phyloP scores from a whole-genome alignment of 2,329 filamentous ascomycete species.

The Beauveria pseudobassiana region DNA sequence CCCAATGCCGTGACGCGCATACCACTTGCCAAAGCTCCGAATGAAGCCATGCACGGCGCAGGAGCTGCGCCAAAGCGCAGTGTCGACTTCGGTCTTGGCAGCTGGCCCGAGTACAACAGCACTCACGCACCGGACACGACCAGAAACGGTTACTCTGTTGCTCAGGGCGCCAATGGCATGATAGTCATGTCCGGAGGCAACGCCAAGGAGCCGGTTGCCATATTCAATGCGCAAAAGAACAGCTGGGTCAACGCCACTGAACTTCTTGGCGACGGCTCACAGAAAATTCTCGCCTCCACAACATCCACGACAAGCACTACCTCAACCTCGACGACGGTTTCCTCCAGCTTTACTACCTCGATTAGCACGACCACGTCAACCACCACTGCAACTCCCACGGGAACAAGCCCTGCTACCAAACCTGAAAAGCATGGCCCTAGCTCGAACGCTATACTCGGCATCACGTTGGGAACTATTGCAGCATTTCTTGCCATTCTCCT shows the following conservation, averaged over 20 bases:
- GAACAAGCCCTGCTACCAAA: constrained; percentile 20
- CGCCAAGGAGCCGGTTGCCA: constrained; percentile 55
- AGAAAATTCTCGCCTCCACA: constrained; percentile 28
- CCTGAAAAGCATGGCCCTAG: constrained; percentile 26
- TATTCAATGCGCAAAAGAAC: constrained; percentile 73
- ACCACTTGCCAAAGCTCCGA: not conserved
- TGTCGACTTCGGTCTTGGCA: constrained; percentile 47
- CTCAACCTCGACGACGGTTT: constrained; percentile 18
- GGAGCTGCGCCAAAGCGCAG: constrained; percentile 20
- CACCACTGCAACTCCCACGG: constrained; percentile 13
- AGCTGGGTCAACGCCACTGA: constrained; percentile 67
- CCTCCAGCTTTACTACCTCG: constrained; percentile 18
- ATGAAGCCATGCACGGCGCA: not conserved
- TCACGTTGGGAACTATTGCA: constrained; percentile 73
- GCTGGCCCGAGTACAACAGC: constrained; percentile 75
- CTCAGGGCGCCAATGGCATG: constrained; percentile 56
- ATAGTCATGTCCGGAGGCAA: constrained; percentile 76
- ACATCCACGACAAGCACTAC: constrained; percentile 20
- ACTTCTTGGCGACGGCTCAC: constrained; percentile 46
- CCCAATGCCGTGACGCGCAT: constrained; percentile 48
- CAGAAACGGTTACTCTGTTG: constrained; percentile 64
- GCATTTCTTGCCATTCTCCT: constrained; percentile 66
- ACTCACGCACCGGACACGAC: constrained; percentile 57
- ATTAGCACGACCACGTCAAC: constrained; percentile 17
- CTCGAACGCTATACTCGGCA: constrained; percentile 61